Evolutionary conservation across 1,284 basidiomycete genomes (phyloP).

Genomic region (Puccinia sorghi): DNA sequence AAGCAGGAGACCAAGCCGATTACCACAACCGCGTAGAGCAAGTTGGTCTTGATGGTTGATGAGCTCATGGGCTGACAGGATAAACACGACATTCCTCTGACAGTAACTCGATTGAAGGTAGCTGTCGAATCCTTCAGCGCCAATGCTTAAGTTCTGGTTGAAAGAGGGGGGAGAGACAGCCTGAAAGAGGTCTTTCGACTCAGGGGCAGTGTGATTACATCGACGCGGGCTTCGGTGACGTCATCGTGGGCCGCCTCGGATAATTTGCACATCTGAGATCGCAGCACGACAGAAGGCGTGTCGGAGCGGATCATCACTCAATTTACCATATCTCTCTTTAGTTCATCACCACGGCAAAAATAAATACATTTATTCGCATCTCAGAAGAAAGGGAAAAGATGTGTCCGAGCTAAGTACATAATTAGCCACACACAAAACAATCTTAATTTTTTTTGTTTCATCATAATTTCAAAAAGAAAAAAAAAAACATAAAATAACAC

Average conservation of each 20-base stretch:
- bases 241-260: neutral
- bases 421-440: too few species aligned
- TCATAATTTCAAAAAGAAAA: too few species aligned
- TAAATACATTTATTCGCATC: too few species aligned
- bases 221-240: too few species aligned
- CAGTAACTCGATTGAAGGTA: neutral
- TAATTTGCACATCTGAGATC: neutral
- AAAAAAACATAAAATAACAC: too few species aligned
- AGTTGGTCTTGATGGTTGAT: conserved; percentile 5
- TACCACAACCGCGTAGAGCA: conserved; percentile 16
- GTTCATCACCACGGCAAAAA: too few species aligned
- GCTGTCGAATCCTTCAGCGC: neutral
- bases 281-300: neutral
- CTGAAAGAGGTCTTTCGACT: neutral
- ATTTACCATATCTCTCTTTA: too few species aligned
- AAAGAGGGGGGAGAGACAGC: neutral
- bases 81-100: neutral
- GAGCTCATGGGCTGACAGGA: conserved; percentile 3
- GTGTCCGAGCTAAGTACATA: too few species aligned
- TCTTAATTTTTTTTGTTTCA: too few species aligned
- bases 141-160: neutral
- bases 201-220: neutral
- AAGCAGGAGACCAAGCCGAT: conserved; percentile 23
- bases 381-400: too few species aligned
- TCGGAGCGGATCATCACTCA: neutral